Evolutionary conservation across 129 eudicot species (phyloP).

Genomic region (Gnaphalium uliginosum): DNA sequence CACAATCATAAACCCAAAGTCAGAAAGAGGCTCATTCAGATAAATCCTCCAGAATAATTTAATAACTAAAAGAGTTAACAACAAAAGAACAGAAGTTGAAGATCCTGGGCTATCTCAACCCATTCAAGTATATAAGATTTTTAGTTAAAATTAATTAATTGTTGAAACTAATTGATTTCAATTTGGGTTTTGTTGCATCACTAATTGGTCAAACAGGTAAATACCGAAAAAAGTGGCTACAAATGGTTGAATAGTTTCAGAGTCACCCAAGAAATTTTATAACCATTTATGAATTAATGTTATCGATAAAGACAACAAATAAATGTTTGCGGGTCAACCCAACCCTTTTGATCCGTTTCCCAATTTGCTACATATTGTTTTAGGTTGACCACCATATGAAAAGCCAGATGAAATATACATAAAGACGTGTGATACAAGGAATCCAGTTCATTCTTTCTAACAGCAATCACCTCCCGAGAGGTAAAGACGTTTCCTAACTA

Average conservation of each 20-base stretch:
- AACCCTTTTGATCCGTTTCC: neutral
- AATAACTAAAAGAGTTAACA: neutral
- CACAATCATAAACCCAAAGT: constrained; percentile 17
- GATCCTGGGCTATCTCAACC: neutral
- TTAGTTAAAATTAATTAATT: no score
- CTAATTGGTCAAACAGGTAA: neutral
- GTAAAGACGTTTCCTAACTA: neutral
- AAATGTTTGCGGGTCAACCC: neutral
- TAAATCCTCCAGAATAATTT: neutral
- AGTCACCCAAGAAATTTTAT: neutral
- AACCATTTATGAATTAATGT: neutral
- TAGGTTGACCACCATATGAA: neutral
- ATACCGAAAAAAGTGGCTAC: neutral
- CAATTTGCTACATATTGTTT: neutral
- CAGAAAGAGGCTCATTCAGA: neutral
- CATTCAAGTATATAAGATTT: neutral
- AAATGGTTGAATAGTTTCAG: neutral
- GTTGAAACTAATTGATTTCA: no score
- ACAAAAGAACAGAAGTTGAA: neutral
- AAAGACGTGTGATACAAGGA: neutral
- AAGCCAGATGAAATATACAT: neutral
- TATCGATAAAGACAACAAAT: neutral
- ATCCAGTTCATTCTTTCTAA: neutral
- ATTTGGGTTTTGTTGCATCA: neutral
- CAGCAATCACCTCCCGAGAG: neutral